A percentile compares a stretch with the other conserved stretches of the same genome.
phyloP scores from a whole-genome alignment of 2,329 filamentous ascomycete genomes.

The Sclerotinia sclerotiorum region DNA sequence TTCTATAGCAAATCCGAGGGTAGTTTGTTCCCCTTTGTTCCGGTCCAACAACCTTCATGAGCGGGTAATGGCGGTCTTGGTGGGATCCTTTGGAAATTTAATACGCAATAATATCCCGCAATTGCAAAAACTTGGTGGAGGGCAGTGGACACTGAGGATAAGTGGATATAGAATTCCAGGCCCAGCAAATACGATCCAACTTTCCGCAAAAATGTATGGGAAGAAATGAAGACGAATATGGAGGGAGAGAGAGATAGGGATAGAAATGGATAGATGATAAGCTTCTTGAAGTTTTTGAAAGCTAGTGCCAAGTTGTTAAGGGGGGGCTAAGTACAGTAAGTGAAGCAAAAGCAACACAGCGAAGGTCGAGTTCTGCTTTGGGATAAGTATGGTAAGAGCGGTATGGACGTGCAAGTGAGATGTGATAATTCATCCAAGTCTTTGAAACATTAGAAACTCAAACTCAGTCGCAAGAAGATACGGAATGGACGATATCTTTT shows the following conservation, averaged over 20 bases:
- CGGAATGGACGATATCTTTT: not conserved
- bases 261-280: not conserved
- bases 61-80: conserved; percentile 10
- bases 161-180: conserved; percentile 6
- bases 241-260: not conserved
- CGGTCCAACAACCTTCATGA: not conserved
- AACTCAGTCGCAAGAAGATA: not conserved
- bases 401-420: not conserved
- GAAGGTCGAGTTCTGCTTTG: not conserved
- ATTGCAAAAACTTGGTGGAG: not conserved
- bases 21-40: conserved; percentile 4
- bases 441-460: not conserved
- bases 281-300: not conserved
- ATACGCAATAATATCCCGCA: conserved; percentile 10
- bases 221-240: not conserved
- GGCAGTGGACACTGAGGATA: not conserved
- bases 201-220: not conserved
- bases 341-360: conserved; percentile 1
- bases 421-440: not conserved
- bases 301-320: not conserved
- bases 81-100: conserved; percentile 15
- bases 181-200: not conserved
- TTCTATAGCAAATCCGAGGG: conserved; percentile 1
- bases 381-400: not conserved
- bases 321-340: not conserved